Evolutionary conservation across 495 filamentous ascomycete species (phyloP).

Genomic region (Achaetomiella virescens): DNA sequence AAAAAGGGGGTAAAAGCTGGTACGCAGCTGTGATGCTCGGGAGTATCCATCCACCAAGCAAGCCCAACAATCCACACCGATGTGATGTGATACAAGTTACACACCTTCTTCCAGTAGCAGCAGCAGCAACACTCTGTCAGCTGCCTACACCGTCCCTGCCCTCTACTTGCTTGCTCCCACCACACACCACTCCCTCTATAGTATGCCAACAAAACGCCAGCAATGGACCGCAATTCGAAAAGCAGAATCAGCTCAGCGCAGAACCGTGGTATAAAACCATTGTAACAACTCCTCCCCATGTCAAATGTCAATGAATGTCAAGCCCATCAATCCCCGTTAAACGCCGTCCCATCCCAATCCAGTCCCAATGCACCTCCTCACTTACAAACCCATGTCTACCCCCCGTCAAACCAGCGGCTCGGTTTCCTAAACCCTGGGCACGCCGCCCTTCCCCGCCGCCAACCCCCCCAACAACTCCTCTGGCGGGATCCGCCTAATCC

Average conservation of each 20-base stretch:
- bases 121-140: too few relatives aligned
- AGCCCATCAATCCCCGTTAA: not conserved
- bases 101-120: too few relatives aligned
- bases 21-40: too few relatives aligned
- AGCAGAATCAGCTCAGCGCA: not conserved
- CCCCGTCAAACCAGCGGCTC: not conserved
- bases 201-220: not conserved
- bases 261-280: constrained; percentile 5
- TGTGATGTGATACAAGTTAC: too few relatives aligned
- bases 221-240: not conserved
- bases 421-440: constrained; percentile 32
- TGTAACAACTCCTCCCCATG: not conserved
- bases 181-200: too few relatives aligned
- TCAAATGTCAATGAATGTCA: not conserved
- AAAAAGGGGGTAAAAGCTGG: too few relatives aligned
- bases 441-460: constrained; percentile 33
- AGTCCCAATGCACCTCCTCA: not conserved
- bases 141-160: too few relatives aligned
- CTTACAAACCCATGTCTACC: not conserved
- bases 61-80: too few relatives aligned
- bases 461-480: constrained; percentile 63
- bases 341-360: not conserved
- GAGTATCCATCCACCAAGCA: too few relatives aligned
- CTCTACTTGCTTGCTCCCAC: too few relatives aligned
- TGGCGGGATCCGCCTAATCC: constrained; percentile 75